Conservation (phyloP, 805 yeast genomes). For the Schwanniomyces vanrijiae region DNA sequence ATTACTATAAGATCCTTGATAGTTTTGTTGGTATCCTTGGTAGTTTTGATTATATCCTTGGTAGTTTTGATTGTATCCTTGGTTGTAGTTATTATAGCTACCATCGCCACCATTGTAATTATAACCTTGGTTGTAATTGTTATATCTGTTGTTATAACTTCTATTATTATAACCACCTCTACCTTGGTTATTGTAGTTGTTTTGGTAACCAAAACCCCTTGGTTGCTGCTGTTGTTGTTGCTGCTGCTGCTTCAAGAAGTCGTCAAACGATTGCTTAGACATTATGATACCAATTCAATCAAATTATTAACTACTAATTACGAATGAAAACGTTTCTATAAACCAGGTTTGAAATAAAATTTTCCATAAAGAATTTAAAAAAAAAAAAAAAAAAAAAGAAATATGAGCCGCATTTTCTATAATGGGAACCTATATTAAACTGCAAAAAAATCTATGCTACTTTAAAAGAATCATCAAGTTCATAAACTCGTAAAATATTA, state of each 20-base stretch:
- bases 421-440: not conserved
- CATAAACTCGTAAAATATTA: not conserved
- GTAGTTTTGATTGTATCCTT: not conserved
- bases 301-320: not conserved
- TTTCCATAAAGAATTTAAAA: not conserved
- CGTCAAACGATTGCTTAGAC: slow-evolving; percentile 49
- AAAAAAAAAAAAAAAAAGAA: slow-evolving; percentile 1
- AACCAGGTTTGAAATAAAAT: not conserved
- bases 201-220: slow-evolving; percentile 28
- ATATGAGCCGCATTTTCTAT: not conserved
- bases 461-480: not conserved
- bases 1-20: slow-evolving; percentile 8
- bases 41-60: slow-evolving; percentile 1
- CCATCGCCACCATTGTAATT: not conserved
- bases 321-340: not conserved
- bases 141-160: slow-evolving; percentile 3
- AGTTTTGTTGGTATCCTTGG: slow-evolving; percentile 2
- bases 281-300: slow-evolving; percentile 9
- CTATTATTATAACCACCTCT: slow-evolving; percentile 3
- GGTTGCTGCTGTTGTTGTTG: slow-evolving; percentile 29
- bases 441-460: not conserved
- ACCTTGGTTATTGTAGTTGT: slow-evolving; percentile 2
- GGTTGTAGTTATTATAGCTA: not conserved
- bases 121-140: slow-evolving; percentile 2
- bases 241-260: slow-evolving; percentile 49